Base-by-base conservation (phyloP, 129 eudicot genomes). In the Cynara cardunculus region DNA sequence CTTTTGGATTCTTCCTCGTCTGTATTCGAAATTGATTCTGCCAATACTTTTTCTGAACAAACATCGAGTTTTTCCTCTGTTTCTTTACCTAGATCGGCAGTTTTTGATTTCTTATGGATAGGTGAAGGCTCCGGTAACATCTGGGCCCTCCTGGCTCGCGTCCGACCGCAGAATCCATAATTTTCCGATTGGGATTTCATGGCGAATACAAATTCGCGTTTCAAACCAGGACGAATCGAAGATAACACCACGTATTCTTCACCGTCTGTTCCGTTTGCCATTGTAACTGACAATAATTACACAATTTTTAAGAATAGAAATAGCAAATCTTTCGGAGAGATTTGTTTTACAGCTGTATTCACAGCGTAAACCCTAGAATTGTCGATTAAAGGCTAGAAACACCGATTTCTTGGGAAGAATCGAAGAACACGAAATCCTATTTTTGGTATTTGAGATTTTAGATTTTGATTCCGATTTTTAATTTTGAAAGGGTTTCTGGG, bases 171-270 rank as follows among this genome's bases (percentile, higher is more conserved):
- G 10, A 69, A 78, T 31, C 90, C 84, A 16, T 78, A 49, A n/a
- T 76, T 80, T 65, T 83, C 88, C 49, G 87, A 73, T 25, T 86
- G 91, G 13, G 91, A 88, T 74, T 80, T 80, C 84, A 86, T 76
- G 0, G 89, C 91, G 65, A 88, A 88, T 3, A 83, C 89, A 8
- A 88, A 86, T 75, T 88, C 91, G 7, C 91, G 85, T 80, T 88
- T 88, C 64, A 85, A 75, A 7, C 89, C 91, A 4, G 87, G 75
- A 3, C 91, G 82, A 7, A 88, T 76, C 21, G 77, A 79, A 24
- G 91, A 88, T 10, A 88, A 27, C 27, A 85, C 66, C 74, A 88
- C 86, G 84, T 75, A 88, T 64, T 83, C 84, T 1, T 85, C 86
- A 13, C 70, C 74, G 31, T 88, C 80, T 10, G 85, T 82, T 24